These are phyloP conservation scores for Sporothrix brunneoviolacea DNA, from an alignment of 2,329 filamentous ascomycete species.

Conservation along the genomic window DNA sequence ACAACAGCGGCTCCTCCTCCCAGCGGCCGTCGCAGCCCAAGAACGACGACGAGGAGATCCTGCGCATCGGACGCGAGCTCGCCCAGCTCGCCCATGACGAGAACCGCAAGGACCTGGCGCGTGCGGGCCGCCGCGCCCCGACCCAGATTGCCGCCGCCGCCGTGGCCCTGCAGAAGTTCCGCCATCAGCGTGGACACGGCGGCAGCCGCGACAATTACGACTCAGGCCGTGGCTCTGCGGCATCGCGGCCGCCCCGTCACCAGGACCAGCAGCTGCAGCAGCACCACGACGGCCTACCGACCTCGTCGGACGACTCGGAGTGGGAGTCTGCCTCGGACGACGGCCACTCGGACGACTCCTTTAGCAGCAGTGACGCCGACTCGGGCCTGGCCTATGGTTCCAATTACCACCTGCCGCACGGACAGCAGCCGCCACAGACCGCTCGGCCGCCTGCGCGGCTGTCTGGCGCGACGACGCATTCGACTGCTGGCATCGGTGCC, in stretches of 20 bases:
- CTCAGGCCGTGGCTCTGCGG: constrained; percentile 16
- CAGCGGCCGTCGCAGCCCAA: constrained; percentile 22
- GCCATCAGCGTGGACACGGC: constrained; percentile 18
- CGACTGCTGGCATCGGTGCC: background rate
- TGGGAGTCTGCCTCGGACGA: constrained; percentile 51
- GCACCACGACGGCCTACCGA: constrained; percentile 8
- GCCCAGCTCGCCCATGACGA: constrained; percentile 45
- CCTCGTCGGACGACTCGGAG: constrained; percentile 42
- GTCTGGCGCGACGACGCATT: constrained; percentile 14
- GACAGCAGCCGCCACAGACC: background rate
- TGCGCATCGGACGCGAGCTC: constrained; percentile 48
- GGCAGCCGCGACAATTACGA: constrained; percentile 7
- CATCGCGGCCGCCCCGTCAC: constrained; percentile 32
- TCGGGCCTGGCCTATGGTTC: constrained; percentile 40
- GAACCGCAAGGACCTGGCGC: constrained; percentile 43
- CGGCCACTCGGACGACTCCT: constrained; percentile 24
- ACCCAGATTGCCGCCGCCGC: constrained; percentile 35
- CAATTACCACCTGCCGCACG: constrained; percentile 15
- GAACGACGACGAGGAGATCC: constrained; percentile 48
- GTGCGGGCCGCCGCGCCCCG: constrained; percentile 32
- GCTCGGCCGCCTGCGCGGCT: constrained; percentile 14
- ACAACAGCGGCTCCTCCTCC: background rate
- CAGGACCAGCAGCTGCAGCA: constrained; percentile 23
- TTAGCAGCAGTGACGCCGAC: constrained; percentile 33
- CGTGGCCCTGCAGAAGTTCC: constrained; percentile 34